Base-by-base conservation (phyloP, 2,329 filamentous ascomycete genomes). In the Pseudogymnoascus sp. region DNA sequence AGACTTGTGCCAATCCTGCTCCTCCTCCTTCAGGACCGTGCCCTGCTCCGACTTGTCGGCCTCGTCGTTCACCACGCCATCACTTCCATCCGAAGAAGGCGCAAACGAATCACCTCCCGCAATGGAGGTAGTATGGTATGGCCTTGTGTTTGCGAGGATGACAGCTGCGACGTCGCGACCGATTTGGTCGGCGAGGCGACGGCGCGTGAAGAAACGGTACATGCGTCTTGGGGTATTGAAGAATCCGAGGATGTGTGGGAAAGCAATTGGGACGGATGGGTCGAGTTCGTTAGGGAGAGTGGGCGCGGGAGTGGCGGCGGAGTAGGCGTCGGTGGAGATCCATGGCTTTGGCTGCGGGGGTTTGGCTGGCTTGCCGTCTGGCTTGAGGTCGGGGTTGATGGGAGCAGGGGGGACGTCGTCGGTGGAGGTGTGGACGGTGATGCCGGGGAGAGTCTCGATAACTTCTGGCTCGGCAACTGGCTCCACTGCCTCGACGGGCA, bases 171-270 rank as follows among this genome's bases (percentile, higher is more conserved):
- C 91, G 67, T 97, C 87, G 44, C 90, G 88, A 61, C 95, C 95
- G 65, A 97, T 87, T 53, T 88, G 82, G 72, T 99, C 93, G 67
- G 93, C 93, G n/a, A 96, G 82, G 66, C 84, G 78, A 62, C 95
- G 89, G 66, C 89, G 88, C 74, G 89, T 96, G 65, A 99, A 81
- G 82, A 93, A 99, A 67, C 95, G 89, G 72, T 89, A 89, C 65
- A 97, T 81, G 65, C 95, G 88, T 67, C 87, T 89, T 0, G 92
- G 90, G 2, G 93, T 97, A 78, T 95, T 93, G 66, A 90, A 79
- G 80, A 99, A 96, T 65, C 95, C 95, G 31, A 99, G 88, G 64
- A 97, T 84, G 74, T 97, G 93, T 0, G 93, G 93, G 75, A 96
- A 90, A 44, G 84, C 80, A 65, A 99, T 82, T 12, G 89, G 82